Percentiles rank a stretch among this genome's conserved stretches.
These are phyloP conservation scores for Dysphania ambrosioides DNA, from an alignment of 148 eudicot genomes.

Conservation along the genomic window DNA sequence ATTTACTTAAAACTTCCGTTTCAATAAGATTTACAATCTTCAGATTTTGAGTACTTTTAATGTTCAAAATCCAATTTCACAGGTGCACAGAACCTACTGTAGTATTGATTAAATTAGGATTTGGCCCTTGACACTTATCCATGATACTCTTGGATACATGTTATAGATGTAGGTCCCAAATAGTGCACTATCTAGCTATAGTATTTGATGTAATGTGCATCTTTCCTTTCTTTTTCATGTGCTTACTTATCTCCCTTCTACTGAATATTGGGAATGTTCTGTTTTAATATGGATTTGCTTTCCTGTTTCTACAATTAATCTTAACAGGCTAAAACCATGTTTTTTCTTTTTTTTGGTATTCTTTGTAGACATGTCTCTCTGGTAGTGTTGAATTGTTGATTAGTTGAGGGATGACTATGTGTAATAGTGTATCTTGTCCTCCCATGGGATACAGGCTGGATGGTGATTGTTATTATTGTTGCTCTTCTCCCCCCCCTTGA, in stretches of 20 bases:
- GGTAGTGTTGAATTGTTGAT: not conserved
- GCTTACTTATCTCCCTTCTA: not conserved
- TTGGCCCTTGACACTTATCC: too few species aligned
- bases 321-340: not conserved
- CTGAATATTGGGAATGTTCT: not conserved
- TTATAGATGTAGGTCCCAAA: not conserved
- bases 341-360: not conserved
- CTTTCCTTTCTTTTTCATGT: not conserved
- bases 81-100: too few species aligned
- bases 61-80: too few species aligned
- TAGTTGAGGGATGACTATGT: too few species aligned
- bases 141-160: too few species aligned
- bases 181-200: not conserved
- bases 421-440: too few species aligned
- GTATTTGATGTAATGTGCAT: not conserved
- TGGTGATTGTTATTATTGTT: not conserved
- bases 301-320: too few species aligned
- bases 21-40: too few species aligned
- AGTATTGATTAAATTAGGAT: too few species aligned
- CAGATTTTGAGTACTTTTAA: too few species aligned
- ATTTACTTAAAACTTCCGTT: too few species aligned
- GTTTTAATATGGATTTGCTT: not conserved
- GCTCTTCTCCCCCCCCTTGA: not conserved
- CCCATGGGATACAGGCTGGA: too few species aligned
- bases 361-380: not conserved